Percentiles rank a stretch among this genome's conserved stretches.
Evolutionary conservation across 2,329 filamentous ascomycete species (phyloP).

Genomic region (Lizonia empirigonia): DNA sequence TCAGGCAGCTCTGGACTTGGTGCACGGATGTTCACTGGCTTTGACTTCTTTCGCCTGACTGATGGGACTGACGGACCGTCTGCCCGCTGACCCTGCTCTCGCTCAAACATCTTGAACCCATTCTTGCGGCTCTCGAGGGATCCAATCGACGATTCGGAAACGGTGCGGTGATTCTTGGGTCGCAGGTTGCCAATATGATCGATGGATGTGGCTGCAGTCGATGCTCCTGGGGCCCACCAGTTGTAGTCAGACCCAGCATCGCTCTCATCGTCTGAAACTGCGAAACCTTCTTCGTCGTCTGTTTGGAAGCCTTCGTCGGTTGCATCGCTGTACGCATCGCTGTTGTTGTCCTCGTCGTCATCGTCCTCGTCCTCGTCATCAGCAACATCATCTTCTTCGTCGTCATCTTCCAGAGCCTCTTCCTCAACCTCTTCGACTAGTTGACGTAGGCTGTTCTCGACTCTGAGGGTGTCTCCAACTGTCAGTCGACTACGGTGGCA

Average conservation of each 20-base stretch:
- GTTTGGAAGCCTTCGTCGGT: slow-evolving; percentile 77
- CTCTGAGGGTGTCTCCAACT: slow-evolving; percentile 84
- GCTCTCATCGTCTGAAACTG: slow-evolving; percentile 70
- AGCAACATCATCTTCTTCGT: slow-evolving; percentile 58
- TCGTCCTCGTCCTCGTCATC: slow-evolving; percentile 48
- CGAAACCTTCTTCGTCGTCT: slow-evolving; percentile 76
- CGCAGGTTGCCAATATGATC: slow-evolving; percentile 56
- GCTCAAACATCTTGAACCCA: slow-evolving; percentile 37
- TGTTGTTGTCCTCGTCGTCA: slow-evolving; percentile 54
- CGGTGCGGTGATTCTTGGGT: slow-evolving; percentile 52
- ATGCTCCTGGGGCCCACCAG: slow-evolving; percentile 64
- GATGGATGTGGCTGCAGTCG: slow-evolving; percentile 60
- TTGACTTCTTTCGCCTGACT: slow-evolving; percentile 54
- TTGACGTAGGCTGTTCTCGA: slow-evolving; percentile 86
- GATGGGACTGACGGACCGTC: slow-evolving; percentile 8
- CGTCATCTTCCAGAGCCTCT: slow-evolving; percentile 74
- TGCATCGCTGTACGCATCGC: slow-evolving; percentile 39
- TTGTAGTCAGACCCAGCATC: slow-evolving; percentile 68
- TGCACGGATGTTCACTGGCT: slow-evolving; percentile 63
- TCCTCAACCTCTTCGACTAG: slow-evolving; percentile 90
- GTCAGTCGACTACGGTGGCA: slow-evolving; percentile 75
- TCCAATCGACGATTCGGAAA: slow-evolving; percentile 61
- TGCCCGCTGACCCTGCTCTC: slow-evolving; percentile 23
- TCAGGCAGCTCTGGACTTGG: slow-evolving; percentile 84
- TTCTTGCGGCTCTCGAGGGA: slow-evolving; percentile 52